Conservation (phyloP, 2,329 filamentous ascomycete species). For the Aspergillus awamori region DNA sequence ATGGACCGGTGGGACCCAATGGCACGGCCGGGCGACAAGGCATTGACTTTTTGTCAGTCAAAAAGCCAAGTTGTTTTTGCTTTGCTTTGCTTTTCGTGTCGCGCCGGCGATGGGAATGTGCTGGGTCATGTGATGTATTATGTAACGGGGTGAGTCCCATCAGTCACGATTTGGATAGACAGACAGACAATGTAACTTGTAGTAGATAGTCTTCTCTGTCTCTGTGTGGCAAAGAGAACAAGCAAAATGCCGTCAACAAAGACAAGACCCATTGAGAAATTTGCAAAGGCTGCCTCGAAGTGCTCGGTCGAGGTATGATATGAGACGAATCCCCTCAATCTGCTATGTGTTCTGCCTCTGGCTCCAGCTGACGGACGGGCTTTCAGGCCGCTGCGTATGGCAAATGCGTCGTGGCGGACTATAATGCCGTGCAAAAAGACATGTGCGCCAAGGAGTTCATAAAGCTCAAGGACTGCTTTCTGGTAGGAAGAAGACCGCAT, state of each 20-base stretch:
- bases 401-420: conserved; percentile 87
- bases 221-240: background rate
- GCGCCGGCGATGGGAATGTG: conserved; percentile 22
- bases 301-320: conserved; percentile 65
- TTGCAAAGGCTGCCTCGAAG: conserved; percentile 66
- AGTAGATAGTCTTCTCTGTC: too few relatives aligned
- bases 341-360: background rate
- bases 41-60: conserved; percentile 4
- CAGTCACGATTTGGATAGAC: too few relatives aligned
- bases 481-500: conserved; percentile 58
- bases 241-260: conserved; percentile 48
- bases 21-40: conserved; percentile 7
- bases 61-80: conserved; percentile 5
- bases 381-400: conserved; percentile 79
- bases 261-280: conserved; percentile 68
- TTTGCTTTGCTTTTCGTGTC: conserved; percentile 15
- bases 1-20: conserved; percentile 11
- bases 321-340: background rate
- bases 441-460: conserved; percentile 87
- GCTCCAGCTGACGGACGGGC: conserved; percentile 18
- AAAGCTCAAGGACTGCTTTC: conserved; percentile 80
- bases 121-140: conserved; percentile 21
- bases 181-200: too few relatives aligned
- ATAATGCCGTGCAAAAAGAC: conserved; percentile 86
- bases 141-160: conserved; percentile 13